Percentiles rank a stretch among this genome's conserved stretches.
Conservation (phyloP, 208 protist genomes). For the Acanthamoeba culbertsoni region DNA sequence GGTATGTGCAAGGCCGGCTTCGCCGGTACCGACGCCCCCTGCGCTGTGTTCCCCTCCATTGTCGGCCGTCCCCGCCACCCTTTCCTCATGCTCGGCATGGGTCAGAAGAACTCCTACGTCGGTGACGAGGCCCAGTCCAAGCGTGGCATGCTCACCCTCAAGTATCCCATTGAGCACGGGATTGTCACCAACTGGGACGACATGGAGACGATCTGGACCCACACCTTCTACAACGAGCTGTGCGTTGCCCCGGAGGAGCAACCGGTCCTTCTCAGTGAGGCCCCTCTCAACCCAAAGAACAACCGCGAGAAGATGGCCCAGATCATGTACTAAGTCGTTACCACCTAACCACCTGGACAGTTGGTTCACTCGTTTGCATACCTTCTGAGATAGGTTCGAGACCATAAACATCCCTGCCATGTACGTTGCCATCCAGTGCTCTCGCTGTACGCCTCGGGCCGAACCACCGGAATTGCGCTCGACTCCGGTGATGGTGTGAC, state of each 20-base stretch:
- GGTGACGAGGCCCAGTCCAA: conserved; percentile 94
- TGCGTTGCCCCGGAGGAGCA: conserved; percentile 96
- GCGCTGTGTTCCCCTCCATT: conserved; percentile 95
- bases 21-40: conserved; percentile 96
- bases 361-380: no score
- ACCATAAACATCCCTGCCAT: conserved; percentile 84
- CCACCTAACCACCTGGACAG: no score
- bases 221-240: conserved; percentile 95
- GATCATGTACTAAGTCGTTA: not conserved
- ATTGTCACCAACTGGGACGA: conserved; percentile 80
- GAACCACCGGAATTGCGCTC: conserved; percentile 91
- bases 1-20: conserved; percentile 73
- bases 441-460: conserved; percentile 90
- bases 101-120: conserved; percentile 89
- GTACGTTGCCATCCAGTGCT: conserved; percentile 91
- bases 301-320: conserved; percentile 91
- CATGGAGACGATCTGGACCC: conserved; percentile 84
- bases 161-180: conserved; percentile 30
- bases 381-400: no score
- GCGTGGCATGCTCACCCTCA: conserved; percentile 81
- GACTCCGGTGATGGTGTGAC: conserved; percentile 96
- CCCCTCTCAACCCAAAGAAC: conserved; percentile 88
- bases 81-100: conserved; percentile 92
- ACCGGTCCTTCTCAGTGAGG: conserved; percentile 93
- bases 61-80: conserved; percentile 93